Percentiles rank a stretch among this genome's conserved stretches.
phyloP scores from a whole-genome alignment of 176 grass and related monocot genomes.

The Triticum aestivum region DNA sequence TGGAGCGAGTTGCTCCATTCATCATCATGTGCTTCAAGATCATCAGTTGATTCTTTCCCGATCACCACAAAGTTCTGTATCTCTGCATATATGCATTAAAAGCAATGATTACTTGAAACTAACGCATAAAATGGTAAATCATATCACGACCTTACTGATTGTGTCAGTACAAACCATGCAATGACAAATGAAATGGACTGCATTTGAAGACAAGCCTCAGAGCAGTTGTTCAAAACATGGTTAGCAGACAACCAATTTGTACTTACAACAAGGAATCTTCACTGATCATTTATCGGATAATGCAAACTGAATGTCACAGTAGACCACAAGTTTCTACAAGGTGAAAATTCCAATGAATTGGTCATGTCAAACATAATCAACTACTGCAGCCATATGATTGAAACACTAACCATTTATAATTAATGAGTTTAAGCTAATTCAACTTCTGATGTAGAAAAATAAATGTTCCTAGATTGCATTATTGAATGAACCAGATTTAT shows the following conservation, averaged over 20 bases:
- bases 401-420: neutral
- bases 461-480: neutral
- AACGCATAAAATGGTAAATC: neutral
- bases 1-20: slow-evolving; percentile 28
- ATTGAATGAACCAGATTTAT: neutral
- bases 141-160: neutral
- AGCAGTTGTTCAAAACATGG: neutral
- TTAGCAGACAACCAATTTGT: neutral
- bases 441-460: neutral
- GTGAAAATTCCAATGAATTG: neutral
- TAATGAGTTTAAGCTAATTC: neutral
- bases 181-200: neutral
- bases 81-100: slow-evolving; percentile 41
- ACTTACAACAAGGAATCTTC: neutral
- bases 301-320: neutral
- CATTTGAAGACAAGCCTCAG: neutral
- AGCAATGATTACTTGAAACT: slow-evolving; percentile 8
- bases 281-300: neutral
- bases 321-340: neutral
- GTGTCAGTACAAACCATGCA: neutral
- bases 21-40: slow-evolving; percentile 33
- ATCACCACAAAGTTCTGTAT: slow-evolving; percentile 49
- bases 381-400: neutral
- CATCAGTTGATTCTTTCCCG: slow-evolving; percentile 29
- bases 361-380: neutral